phyloP scores from a whole-genome alignment of 768 basidiomycete species.

The Scleroderma citrinum region DNA sequence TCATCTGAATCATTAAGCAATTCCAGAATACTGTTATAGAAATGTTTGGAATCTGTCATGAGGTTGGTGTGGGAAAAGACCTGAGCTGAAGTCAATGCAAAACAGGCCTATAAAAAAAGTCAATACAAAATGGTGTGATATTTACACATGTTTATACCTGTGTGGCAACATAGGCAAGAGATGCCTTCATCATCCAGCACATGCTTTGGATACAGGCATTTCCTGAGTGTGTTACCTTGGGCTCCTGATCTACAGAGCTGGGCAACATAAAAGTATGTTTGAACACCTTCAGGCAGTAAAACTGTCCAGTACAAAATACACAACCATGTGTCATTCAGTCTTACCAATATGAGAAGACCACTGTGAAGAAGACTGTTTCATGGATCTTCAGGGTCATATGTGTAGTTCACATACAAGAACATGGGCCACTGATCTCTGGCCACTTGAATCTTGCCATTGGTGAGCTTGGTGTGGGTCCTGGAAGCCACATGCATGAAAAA shows the following conservation, averaged over 20 bases:
- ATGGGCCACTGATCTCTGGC: slow-evolving; percentile 22
- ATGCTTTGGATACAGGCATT: slow-evolving; percentile 16
- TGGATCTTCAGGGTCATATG: slow-evolving; percentile 20
- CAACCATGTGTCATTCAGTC: too few species aligned
- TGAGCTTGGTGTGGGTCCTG: slow-evolving; percentile 1
- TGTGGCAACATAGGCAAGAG: slow-evolving; percentile 17
- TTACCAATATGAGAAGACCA: slow-evolving; percentile 1
- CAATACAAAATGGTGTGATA: too few species aligned
- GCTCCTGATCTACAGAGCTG: slow-evolving; percentile 23
- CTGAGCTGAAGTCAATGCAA: slow-evolving; percentile 7
- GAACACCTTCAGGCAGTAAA: slow-evolving; percentile 10
- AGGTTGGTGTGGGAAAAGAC: slow-evolving; percentile 15
- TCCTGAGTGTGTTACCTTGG: slow-evolving; percentile 20
- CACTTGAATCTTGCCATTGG: slow-evolving; percentile 11
- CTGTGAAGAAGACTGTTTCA: slow-evolving; percentile 18
- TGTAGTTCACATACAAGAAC: slow-evolving; percentile 14
- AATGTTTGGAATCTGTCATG: slow-evolving; percentile 18
- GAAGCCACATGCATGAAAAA: too few species aligned
- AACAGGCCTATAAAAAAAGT: too few species aligned
- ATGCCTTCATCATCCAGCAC: slow-evolving; percentile 10
- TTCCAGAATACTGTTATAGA: slow-evolving; percentile 16
- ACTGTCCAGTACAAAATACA: too few species aligned
- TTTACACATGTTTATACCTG: slow-evolving; percentile 5
- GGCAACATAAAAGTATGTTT: slow-evolving; percentile 27
- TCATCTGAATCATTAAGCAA: slow-evolving; percentile 17